Conservation (phyloP, 1,139 yeast genomes). For the Sugiyamaella sp. region DNA sequence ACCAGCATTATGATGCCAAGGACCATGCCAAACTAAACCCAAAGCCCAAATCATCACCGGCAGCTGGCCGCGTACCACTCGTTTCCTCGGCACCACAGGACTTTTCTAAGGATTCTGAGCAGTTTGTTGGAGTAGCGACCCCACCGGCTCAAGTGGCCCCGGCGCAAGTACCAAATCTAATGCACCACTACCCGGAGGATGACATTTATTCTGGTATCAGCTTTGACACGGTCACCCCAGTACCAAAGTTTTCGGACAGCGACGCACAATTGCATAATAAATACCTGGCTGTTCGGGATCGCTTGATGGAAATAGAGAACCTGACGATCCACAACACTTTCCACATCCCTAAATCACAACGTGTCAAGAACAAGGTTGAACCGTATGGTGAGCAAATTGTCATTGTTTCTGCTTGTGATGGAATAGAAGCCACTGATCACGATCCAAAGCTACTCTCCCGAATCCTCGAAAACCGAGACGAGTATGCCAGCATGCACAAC, state of each 20-base stretch:
- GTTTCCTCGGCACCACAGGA: neutral
- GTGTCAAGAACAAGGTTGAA: conserved; percentile 26
- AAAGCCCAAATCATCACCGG: neutral
- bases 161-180: neutral
- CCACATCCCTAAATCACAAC: conserved; percentile 14
- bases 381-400: conserved; percentile 37
- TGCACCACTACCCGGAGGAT: neutral
- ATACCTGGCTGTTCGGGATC: conserved; percentile 10
- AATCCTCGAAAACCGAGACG: conserved; percentile 39
- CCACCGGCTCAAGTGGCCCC: conserved; percentile 8
- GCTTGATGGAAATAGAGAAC: conserved; percentile 13
- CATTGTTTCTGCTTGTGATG: conserved; percentile 40
- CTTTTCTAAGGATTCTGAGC: neutral
- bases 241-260: neutral
- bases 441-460: conserved; percentile 31
- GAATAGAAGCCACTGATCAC: conserved; percentile 34
- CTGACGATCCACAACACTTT: conserved; percentile 6
- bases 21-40: neutral
- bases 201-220: neutral
- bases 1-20: neutral
- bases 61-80: neutral
- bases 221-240: neutral
- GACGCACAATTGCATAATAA: conserved; percentile 4
- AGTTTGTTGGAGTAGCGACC: conserved; percentile 1
- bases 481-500: conserved; percentile 40